Evolutionary conservation across 129 eudicot genomes (phyloP), one percentile per base, ranked within the genome.

Genomic region (Pittosporum tobira): DNA sequence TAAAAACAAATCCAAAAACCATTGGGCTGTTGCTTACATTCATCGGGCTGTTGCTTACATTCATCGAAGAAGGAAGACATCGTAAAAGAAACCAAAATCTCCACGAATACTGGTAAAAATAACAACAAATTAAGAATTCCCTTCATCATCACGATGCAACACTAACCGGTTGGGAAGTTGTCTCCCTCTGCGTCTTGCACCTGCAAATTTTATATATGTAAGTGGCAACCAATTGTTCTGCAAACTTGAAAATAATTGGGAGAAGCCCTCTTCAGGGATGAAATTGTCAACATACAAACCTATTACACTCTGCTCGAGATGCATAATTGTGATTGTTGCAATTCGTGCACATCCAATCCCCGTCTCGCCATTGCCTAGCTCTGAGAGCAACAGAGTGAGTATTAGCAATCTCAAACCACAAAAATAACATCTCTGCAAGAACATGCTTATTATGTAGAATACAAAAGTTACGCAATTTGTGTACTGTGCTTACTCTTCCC

Each of bases 321-420:
- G 96, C 96, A 74, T 88, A 88, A 56, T 88, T 88, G 74, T 84
- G 96, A 78, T 88, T 88, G 70, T 76, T 78, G 75, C 97, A 88
- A 57, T 79, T 84, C 5, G 97, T 61, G 74, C 97, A 88, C 97
- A 88, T 88, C 97, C 97, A 88, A 71, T 88, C 97, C 57, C 97
- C 97, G 16, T 85, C 88, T 52, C 97, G 97, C 97, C 97, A 88
- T 63, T 88, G 91, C 54, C 68, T 84, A 43, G 95, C 95, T 65
- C 97, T 88, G 74, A 30, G 45, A 62, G 13, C 62, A 30, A 51
- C 13, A 56, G 53, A 31, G 26, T 7, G 45, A 40, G 52, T 42
- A 21, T 67, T 53, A 63, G 12, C 1, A 15, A 24, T 5, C 13
- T 3, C 20, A 67, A 63, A 50, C 49, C 51, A 54, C 20, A 49